These are phyloP conservation scores for Cenococcum geophilum DNA, from an alignment of 495 filamentous ascomycete genomes.

Conservation along the genomic window DNA sequence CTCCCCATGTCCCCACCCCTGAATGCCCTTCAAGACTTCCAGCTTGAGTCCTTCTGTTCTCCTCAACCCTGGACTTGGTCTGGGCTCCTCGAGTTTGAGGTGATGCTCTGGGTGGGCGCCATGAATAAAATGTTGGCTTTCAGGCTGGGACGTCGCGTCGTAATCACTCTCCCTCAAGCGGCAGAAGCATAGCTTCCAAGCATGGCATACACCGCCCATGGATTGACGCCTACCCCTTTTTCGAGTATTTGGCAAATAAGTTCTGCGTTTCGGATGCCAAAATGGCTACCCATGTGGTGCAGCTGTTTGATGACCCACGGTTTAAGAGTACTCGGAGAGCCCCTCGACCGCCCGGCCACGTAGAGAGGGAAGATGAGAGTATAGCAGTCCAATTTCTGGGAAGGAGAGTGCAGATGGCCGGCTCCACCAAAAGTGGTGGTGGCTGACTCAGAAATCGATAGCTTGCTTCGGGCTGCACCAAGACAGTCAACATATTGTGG, in stretches of 20 bases:
- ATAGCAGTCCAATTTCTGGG: not conserved
- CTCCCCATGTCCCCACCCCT: too few species aligned
- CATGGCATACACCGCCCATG: conserved; percentile 11
- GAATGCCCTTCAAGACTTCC: too few species aligned
- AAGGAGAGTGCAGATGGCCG: not conserved
- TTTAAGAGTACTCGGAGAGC: not conserved
- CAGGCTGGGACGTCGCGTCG: too few species aligned
- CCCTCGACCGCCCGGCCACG: not conserved
- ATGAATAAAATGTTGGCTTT: too few species aligned
- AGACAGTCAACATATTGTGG: conserved; percentile 30
- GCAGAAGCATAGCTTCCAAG: conserved; percentile 32
- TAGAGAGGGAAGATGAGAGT: conserved; percentile 1
- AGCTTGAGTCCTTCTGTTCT: too few species aligned
- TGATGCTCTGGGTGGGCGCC: too few species aligned
- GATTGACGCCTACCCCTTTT: not conserved
- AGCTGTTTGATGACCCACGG: not conserved
- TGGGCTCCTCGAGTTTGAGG: too few species aligned
- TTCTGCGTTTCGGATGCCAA: not conserved
- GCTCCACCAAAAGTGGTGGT: not conserved
- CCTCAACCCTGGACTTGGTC: too few species aligned
- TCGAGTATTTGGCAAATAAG: not conserved
- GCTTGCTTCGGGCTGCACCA: conserved; percentile 1
- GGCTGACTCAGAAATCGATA: not conserved
- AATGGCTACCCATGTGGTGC: not conserved
- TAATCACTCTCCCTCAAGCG: not conserved